Evolutionary conservation across 176 grass and related monocot species (phyloP).

Genomic region (Cenchrus americanus): DNA sequence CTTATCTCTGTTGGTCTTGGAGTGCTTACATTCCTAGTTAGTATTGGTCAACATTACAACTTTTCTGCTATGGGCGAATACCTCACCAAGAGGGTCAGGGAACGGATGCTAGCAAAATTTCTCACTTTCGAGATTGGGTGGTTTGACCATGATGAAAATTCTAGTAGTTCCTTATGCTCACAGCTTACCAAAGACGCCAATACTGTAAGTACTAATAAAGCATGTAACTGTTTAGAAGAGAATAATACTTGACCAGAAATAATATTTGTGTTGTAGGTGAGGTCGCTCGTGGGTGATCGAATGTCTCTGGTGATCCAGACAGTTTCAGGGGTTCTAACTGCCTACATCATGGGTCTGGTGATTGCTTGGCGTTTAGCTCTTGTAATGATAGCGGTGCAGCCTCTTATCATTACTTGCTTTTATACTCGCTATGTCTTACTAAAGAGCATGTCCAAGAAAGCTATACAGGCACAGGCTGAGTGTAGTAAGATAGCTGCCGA

Average conservation of each 20-base stretch:
- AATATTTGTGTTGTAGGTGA: conserved; percentile 57
- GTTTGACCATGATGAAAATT: conserved; percentile 86
- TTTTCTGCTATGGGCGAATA: conserved; percentile 93
- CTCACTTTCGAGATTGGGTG: conserved; percentile 92
- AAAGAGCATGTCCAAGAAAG: conserved; percentile 78
- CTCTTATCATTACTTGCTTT: conserved; percentile 87
- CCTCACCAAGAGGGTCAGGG: conserved; percentile 88
- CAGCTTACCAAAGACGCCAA: conserved; percentile 83
- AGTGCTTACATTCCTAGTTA: conserved; percentile 73
- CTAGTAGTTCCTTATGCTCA: conserved; percentile 74
- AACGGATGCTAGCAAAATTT: conserved; percentile 82
- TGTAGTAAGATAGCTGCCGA: conserved; percentile 87
- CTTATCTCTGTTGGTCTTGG: conserved; percentile 71
- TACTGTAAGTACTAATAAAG: conserved; percentile 52
- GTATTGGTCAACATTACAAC: conserved; percentile 94
- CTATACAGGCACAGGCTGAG: conserved; percentile 74
- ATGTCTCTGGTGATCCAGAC: conserved; percentile 80
- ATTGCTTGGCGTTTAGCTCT: conserved; percentile 84
- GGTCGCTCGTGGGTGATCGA: conserved; percentile 78
- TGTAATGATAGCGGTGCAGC: conserved; percentile 91
- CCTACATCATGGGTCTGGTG: conserved; percentile 85
- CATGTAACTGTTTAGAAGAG: neutral
- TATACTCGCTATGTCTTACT: conserved; percentile 87
- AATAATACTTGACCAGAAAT: conserved; percentile 14
- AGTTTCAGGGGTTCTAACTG: conserved; percentile 64